Evolutionary conservation across 805 yeast genomes (phyloP).

Genomic region (Yamadazyma olivae): DNA sequence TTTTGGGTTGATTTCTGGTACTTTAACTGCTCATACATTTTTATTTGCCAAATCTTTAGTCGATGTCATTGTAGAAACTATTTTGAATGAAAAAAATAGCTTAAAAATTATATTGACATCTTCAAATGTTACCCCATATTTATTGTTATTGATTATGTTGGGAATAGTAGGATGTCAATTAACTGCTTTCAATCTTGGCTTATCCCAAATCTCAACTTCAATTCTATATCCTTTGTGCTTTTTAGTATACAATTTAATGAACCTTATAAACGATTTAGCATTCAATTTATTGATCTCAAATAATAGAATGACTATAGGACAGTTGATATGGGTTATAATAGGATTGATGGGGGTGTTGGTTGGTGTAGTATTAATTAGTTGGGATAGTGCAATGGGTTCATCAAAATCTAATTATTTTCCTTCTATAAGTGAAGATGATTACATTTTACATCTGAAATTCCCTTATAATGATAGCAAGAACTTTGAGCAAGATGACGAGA

Average conservation of each 20-base stretch:
- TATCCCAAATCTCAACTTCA: slow-evolving; percentile 68
- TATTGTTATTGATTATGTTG: slow-evolving; percentile 53
- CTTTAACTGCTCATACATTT: slow-evolving; percentile 80
- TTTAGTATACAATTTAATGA: slow-evolving; percentile 72
- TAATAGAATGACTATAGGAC: slow-evolving; percentile 40
- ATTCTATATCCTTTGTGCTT: slow-evolving; percentile 82
- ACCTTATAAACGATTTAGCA: slow-evolving; percentile 46
- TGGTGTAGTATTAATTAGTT: slow-evolving; percentile 69
- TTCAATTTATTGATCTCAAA: slow-evolving; percentile 60
- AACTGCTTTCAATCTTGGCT: slow-evolving; percentile 69
- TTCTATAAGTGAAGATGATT: slow-evolving; percentile 11
- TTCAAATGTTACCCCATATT: slow-evolving; percentile 27
- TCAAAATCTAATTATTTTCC: not conserved
- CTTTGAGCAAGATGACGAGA: not conserved
- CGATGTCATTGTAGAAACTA: slow-evolving; percentile 56
- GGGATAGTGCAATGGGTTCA: slow-evolving; percentile 37
- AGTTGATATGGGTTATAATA: slow-evolving; percentile 42
- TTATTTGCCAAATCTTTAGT: slow-evolving; percentile 82
- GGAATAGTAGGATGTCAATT: slow-evolving; percentile 68
- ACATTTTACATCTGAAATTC: slow-evolving; percentile 13
- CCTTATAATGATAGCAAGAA: slow-evolving; percentile 8
- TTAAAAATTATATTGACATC: slow-evolving; percentile 13
- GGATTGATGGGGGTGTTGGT: slow-evolving; percentile 53
- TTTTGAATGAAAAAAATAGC: slow-evolving; percentile 26
- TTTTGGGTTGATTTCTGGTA: slow-evolving; percentile 70